A percentile compares a stretch with the other conserved stretches of the same genome.
These are phyloP conservation scores for Neocucurbitaria cava DNA, from an alignment of 2,329 filamentous ascomycete genomes.

Conservation along the genomic window DNA sequence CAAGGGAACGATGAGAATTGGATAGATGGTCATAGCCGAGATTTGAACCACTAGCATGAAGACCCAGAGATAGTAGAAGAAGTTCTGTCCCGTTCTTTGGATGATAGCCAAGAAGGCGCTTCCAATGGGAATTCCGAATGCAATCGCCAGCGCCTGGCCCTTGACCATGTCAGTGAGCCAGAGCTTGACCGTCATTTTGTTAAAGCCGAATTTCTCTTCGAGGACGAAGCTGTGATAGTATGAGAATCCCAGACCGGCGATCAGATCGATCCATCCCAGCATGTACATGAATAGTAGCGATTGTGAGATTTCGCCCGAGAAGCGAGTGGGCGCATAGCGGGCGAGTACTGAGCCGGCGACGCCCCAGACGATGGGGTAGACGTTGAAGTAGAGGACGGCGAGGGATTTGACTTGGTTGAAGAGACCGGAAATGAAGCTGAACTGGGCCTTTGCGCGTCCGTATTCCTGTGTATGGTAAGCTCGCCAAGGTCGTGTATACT, in stretches of 20 bases:
- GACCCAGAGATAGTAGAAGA: conserved; percentile 98
- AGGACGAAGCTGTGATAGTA: conserved; percentile 96
- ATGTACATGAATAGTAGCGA: conserved; percentile 90
- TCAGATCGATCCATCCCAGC: conserved; percentile 82
- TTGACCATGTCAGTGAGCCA: conserved; percentile 94
- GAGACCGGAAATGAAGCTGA: conserved; percentile 79
- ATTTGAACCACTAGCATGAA: conserved; percentile 90
- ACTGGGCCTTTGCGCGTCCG: conserved; percentile 93
- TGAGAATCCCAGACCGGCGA: conserved; percentile 78
- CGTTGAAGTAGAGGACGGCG: conserved; percentile 86
- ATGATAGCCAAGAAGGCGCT: conserved; percentile 93
- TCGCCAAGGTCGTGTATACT: background rate
- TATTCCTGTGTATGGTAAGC: conserved; percentile 66
- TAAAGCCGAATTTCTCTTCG: conserved; percentile 97
- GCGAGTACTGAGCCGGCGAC: conserved; percentile 78
- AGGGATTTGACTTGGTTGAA: conserved; percentile 89
- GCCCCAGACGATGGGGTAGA: conserved; percentile 89
- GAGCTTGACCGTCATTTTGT: conserved; percentile 91
- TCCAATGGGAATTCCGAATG: conserved; percentile 84
- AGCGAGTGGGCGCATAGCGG: conserved; percentile 75
- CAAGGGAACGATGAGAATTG: conserved; percentile 88
- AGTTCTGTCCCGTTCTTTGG: conserved; percentile 88
- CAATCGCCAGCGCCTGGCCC: conserved; percentile 80
- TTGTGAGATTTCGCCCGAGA: conserved; percentile 91
- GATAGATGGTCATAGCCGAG: conserved; percentile 95